A percentile compares a stretch with the other conserved stretches of the same genome.
Evolutionary conservation across 345 rosid genomes (phyloP).

Genomic region (Rhodamnia argentea): DNA sequence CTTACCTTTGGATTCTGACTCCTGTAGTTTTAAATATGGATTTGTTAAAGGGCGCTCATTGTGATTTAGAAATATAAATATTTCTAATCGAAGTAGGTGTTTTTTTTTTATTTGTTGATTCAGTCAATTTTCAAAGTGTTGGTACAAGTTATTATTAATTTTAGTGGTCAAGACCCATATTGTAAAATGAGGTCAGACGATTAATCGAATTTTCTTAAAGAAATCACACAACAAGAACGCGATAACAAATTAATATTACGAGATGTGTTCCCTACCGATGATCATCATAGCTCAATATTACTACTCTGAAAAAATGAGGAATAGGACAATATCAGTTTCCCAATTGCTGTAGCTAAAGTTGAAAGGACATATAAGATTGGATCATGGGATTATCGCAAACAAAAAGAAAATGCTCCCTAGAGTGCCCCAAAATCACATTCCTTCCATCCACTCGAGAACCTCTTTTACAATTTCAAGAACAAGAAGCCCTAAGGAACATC

Average conservation of each 20-base stretch:
- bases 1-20: neutral
- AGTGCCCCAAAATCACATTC: neutral
- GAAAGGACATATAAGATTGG: neutral
- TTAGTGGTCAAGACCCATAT: neutral
- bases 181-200: neutral
- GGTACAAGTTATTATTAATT: neutral
- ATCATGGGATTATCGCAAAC: neutral
- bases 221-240: neutral
- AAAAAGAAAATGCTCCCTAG: neutral
- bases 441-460: neutral
- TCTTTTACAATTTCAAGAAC: neutral
- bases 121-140: neutral
- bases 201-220: neutral
- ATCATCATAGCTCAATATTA: neutral
- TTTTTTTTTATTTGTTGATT: neutral
- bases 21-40: too few relatives aligned
- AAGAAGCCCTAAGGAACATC: conserved; percentile 1
- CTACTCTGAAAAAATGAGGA: neutral
- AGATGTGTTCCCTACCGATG: neutral
- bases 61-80: neutral
- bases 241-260: neutral
- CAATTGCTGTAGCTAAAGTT: neutral
- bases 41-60: too few relatives aligned
- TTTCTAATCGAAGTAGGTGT: neutral
- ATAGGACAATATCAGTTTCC: too few relatives aligned